Evolutionary conservation across 495 filamentous ascomycete genomes (phyloP), one percentile per base, ranked within the genome.

Genomic region (Symbiotaphrina buchneri): DNA sequence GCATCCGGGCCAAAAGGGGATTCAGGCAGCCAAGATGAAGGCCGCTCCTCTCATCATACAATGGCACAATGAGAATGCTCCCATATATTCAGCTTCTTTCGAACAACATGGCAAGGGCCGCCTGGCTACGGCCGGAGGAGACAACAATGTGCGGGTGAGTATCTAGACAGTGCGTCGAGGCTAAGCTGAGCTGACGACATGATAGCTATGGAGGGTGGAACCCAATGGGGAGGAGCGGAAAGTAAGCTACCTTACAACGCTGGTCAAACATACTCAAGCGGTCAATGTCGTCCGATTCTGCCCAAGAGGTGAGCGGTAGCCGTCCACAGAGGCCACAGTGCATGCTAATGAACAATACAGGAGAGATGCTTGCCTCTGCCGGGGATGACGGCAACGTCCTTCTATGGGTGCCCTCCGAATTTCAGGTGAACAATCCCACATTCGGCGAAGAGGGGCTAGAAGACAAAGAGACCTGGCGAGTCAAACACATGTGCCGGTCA

Each of bases 251-350:
- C 52, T 99, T 32, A 82, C 81, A 26, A 95, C 84, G 0, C 59
- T 95, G 35, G 53, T 72, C 18, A 93, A 90, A 50, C 87, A 99
- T 49, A 85, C 81, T 15, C 90, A 95, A 52, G 81, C 87, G 18
- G 90, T 99, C 40, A 99, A 99, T 64, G 87, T 94, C 25, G 90
- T 99, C 13, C 65, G 87, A 41, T 99, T 84, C 61, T 75, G 79
- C 44, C 87, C 87, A 10, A 76, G 78, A 61, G 87, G 82, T 87
- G 53, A 19, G 39, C 18, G 3, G 13, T 16, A 6, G 11, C 19
- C 35, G 11, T 28, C 30, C 21, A n/a, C 27, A 13, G 31, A 40
- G 28, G 10, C 18, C 32, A 10, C 20, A 18, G 1, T 14, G 5
- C 26, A 28, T 17, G 3, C 48, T 53, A 31, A 54, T 40, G 33